phyloP scores from a whole-genome alignment of 495 filamentous ascomycete genomes.

The Margaritispora aquatica region DNA sequence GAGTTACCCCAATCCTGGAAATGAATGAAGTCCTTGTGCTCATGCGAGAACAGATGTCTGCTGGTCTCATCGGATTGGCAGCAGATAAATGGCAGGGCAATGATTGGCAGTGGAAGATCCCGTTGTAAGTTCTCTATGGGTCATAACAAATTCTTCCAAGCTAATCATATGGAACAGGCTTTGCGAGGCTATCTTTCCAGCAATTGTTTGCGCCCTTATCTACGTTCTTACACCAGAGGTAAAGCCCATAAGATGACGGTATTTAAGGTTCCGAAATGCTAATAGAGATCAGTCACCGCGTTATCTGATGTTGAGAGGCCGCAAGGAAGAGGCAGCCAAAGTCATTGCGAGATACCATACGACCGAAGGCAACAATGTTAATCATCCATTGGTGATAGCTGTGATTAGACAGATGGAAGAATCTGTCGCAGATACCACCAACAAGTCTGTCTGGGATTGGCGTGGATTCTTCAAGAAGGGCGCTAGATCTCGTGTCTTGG shows the following conservation, averaged over 20 bases:
- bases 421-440: conserved; percentile 29
- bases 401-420: conserved; percentile 37
- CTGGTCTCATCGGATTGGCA: conserved; percentile 30
- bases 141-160: background rate
- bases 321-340: conserved; percentile 29
- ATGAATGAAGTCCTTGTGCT: conserved; percentile 15
- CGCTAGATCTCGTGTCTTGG: conserved; percentile 32
- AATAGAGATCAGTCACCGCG: conserved; percentile 27
- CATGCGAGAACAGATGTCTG: conserved; percentile 16
- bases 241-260: too few species aligned
- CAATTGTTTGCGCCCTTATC: conserved; percentile 33
- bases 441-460: conserved; percentile 32
- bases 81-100: conserved; percentile 10
- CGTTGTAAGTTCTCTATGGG: conserved; percentile 10
- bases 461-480: conserved; percentile 33
- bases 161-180: background rate
- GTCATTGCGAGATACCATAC: conserved; percentile 35
- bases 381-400: conserved; percentile 33
- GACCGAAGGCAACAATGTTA: conserved; percentile 29
- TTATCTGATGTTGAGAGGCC: conserved; percentile 34
- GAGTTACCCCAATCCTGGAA: background rate
- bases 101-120: conserved; percentile 31
- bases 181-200: conserved; percentile 26
- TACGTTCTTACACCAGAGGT: conserved; percentile 33
- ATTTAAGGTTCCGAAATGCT: too few species aligned